These are phyloP conservation scores for Puccinia sorghi DNA, from an alignment of 1,284 basidiomycete species.

Conservation along the genomic window DNA sequence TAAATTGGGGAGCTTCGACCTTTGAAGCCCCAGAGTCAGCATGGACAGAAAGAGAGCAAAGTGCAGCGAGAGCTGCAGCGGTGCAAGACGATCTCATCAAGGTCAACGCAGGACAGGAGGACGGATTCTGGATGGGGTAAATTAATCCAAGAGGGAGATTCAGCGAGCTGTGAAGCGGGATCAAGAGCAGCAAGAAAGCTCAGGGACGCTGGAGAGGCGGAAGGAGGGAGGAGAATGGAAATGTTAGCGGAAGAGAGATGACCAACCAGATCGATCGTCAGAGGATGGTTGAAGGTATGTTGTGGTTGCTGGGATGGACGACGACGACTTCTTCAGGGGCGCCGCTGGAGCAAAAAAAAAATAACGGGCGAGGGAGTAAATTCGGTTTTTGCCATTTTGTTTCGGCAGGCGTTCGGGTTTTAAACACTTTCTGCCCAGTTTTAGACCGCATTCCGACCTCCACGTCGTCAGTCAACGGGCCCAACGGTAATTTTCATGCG, in stretches of 20 bases:
- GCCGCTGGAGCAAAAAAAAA: background rate
- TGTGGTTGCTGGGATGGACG: background rate
- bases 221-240: background rate
- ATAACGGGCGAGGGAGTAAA: background rate
- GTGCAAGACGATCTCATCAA: slow-evolving; percentile 36
- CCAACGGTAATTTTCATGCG: background rate
- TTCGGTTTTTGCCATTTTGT: slow-evolving; percentile 8
- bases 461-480: slow-evolving; percentile 29
- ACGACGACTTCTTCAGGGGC: background rate
- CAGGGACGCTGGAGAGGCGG: background rate
- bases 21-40: slow-evolving; percentile 22
- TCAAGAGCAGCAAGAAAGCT: background rate
- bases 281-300: background rate
- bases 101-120: background rate
- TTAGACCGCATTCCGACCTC: background rate
- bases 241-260: background rate
- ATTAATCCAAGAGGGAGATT: background rate
- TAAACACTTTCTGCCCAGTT: background rate
- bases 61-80: slow-evolving; percentile 36
- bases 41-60: slow-evolving; percentile 30
- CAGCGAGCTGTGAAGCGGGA: background rate
- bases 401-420: background rate
- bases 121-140: background rate
- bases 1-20: slow-evolving; percentile 26
- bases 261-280: slow-evolving; percentile 7